Conservation (phyloP, 768 basidiomycete species). For the Russula foetens region DNA sequence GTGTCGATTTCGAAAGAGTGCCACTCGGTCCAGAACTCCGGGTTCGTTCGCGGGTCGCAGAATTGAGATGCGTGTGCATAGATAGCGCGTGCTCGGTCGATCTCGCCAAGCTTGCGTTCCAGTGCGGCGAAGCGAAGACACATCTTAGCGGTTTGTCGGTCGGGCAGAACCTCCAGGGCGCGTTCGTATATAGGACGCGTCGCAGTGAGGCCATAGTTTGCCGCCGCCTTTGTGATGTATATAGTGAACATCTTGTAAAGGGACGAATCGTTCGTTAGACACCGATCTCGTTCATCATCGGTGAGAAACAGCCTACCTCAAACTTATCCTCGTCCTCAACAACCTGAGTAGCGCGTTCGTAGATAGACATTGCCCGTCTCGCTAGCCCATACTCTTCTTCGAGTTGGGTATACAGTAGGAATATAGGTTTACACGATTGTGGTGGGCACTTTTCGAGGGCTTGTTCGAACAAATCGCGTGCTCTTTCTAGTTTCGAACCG, state of each 20-base stretch:
- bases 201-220: slow-evolving; percentile 91
- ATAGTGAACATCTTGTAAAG: slow-evolving; percentile 79
- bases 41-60: slow-evolving; percentile 89
- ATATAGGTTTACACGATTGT: slow-evolving; percentile 90
- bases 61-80: slow-evolving; percentile 98
- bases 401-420: slow-evolving; percentile 91
- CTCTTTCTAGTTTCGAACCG: slow-evolving; percentile 87
- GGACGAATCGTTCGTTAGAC: not conserved
- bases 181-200: slow-evolving; percentile 95
- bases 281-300: not conserved
- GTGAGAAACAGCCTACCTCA: slow-evolving; percentile 49
- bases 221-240: slow-evolving; percentile 95
- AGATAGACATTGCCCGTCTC: slow-evolving; percentile 92
- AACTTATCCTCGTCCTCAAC: slow-evolving; percentile 91
- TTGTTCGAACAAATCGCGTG: slow-evolving; percentile 97
- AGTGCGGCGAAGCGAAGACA: slow-evolving; percentile 92
- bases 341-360: slow-evolving; percentile 83
- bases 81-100: slow-evolving; percentile 92
- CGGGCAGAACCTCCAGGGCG: slow-evolving; percentile 87
- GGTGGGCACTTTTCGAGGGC: slow-evolving; percentile 93
- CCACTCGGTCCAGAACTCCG: slow-evolving; percentile 96
- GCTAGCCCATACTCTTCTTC: slow-evolving; percentile 95
- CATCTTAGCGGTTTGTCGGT: slow-evolving; percentile 94
- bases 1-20: slow-evolving; percentile 97
- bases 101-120: slow-evolving; percentile 97